These are phyloP conservation scores for Fusarium chlamydosporum DNA, from an alignment of 2,329 filamentous ascomycete genomes.

Conservation along the genomic window DNA sequence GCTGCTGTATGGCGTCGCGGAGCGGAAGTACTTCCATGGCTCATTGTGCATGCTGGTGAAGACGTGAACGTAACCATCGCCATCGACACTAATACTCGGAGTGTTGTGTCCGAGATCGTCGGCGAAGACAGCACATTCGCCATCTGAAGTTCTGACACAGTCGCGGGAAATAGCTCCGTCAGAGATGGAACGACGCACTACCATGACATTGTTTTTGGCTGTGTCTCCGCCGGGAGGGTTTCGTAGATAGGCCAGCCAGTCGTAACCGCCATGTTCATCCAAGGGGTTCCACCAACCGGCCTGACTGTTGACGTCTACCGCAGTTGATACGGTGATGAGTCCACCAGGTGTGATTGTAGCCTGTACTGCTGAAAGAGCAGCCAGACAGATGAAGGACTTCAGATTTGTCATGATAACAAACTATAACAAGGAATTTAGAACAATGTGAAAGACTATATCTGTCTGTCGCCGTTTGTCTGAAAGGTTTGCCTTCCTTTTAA, in stretches of 20 bases:
- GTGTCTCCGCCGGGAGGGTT: conserved; percentile 44
- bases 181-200: conserved; percentile 38
- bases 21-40: conserved; percentile 48
- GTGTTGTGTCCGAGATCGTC: conserved; percentile 48
- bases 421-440: not conserved
- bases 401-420: conserved; percentile 3
- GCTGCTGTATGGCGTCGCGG: conserved; percentile 39
- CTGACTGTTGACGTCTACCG: conserved; percentile 45
- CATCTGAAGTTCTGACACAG: conserved; percentile 39
- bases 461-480: not conserved
- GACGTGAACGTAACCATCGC: conserved; percentile 49
- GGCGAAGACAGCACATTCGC: conserved; percentile 42
- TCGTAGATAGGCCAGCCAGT: conserved; percentile 45
- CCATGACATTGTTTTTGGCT: conserved; percentile 49
- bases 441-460: fast-evolving
- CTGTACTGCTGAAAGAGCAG: conserved; percentile 5
- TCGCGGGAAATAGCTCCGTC: conserved; percentile 44
- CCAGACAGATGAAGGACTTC: conserved; percentile 1
- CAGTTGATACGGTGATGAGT: conserved; percentile 17
- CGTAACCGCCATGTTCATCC: conserved; percentile 47
- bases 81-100: conserved; percentile 27
- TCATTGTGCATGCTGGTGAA: conserved; percentile 52
- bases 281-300: conserved; percentile 50
- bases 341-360: conserved; percentile 5
- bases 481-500: not conserved